Percentiles rank a stretch among this genome's conserved stretches.
Evolutionary conservation across 495 filamentous ascomycete genomes (phyloP).

Genomic region (Trichocladium antarcticum): DNA sequence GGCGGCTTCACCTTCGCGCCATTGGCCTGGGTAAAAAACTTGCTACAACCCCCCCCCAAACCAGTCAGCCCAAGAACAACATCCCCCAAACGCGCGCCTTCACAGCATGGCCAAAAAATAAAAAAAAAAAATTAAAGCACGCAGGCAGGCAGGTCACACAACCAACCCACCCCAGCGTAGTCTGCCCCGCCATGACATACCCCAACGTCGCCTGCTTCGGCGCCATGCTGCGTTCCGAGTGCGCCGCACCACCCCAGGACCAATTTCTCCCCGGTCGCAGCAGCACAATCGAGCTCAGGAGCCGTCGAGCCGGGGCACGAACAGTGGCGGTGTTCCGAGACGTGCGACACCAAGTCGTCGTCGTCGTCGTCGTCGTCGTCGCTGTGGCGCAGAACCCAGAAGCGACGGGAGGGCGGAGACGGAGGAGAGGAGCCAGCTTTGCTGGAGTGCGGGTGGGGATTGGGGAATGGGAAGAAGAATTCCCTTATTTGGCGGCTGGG

Average conservation of each 20-base stretch:
- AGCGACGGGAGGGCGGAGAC: not conserved
- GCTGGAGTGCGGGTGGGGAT: not conserved
- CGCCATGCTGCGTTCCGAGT: slow-evolving; percentile 34
- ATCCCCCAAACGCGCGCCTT: not conserved
- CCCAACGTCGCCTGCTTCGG: slow-evolving; percentile 81
- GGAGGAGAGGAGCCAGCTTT: not conserved
- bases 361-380: not conserved
- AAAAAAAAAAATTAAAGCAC: slow-evolving; percentile 2
- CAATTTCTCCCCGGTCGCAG: no score
- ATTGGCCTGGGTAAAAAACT: slow-evolving; percentile 55
- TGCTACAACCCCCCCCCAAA: slow-evolving; percentile 33
- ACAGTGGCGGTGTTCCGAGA: not conserved
- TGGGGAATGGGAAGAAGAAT: not conserved
- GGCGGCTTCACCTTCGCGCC: slow-evolving; percentile 40
- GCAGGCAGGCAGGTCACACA: not conserved
- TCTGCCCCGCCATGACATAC: slow-evolving; percentile 78
- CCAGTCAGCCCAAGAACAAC: not conserved
- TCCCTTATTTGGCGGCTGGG: no score
- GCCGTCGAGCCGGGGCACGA: no score
- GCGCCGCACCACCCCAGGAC: no score
- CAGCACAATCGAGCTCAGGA: no score
- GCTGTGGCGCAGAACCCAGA: not conserved
- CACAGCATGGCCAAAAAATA: not conserved
- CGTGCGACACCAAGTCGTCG: not conserved
- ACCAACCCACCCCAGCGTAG: slow-evolving; percentile 67